Percentiles rank a stretch among this genome's conserved stretches.
Evolutionary conservation across 2,329 filamentous ascomycete species (phyloP).

Genomic region (Penicillium sp.): DNA sequence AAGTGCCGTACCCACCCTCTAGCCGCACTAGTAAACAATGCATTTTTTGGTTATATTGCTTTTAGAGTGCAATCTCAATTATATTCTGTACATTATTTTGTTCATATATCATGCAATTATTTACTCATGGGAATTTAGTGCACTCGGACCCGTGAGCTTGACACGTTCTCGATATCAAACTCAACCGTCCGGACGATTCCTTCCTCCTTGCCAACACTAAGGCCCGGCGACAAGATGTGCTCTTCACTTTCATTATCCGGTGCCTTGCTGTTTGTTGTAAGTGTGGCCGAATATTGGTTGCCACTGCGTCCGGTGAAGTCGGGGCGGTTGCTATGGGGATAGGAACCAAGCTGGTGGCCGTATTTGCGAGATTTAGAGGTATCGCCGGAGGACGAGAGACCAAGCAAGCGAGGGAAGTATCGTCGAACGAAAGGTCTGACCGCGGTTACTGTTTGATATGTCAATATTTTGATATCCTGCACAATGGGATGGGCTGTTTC

Average conservation of each 20-base stretch:
- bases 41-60: neutral
- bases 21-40: neutral
- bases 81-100: neutral
- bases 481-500: neutral
- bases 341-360: conserved; percentile 23
- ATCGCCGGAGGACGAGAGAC: conserved; percentile 20
- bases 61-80: neutral
- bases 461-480: neutral
- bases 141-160: neutral
- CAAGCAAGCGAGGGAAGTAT: conserved; percentile 30
- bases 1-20: neutral
- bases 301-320: conserved; percentile 19
- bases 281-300: conserved; percentile 24
- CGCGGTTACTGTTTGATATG: conserved; percentile 20
- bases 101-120: neutral
- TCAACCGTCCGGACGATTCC: conserved; percentile 30
- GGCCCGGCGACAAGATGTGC: conserved; percentile 19
- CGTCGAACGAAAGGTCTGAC: conserved; percentile 30
- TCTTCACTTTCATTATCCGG: conserved; percentile 27
- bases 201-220: conserved; percentile 9
- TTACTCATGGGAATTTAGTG: neutral
- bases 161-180: conserved; percentile 27
- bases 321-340: conserved; percentile 20
- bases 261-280: conserved; percentile 10
- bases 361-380: conserved; percentile 21